These are phyloP conservation scores for Saccharum spontaneum DNA, from an alignment of 176 grass and related monocot species.

Conservation along the genomic window DNA sequence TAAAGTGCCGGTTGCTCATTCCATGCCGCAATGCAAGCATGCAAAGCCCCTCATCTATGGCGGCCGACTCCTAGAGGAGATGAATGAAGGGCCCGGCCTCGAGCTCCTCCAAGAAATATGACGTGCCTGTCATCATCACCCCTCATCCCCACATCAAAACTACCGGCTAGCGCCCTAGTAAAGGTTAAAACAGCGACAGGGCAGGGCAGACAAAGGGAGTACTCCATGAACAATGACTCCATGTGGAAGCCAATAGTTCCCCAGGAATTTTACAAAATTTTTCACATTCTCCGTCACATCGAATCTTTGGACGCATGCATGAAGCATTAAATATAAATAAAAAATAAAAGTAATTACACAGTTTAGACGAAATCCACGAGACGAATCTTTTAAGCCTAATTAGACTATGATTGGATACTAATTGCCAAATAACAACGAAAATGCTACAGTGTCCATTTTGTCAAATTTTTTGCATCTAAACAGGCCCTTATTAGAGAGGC, in stretches of 20 bases:
- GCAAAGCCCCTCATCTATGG: not conserved
- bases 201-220: conserved; percentile 9
- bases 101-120: not conserved
- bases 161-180: conserved; percentile 26
- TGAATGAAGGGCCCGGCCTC: not conserved
- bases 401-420: no score
- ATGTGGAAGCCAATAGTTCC: conserved; percentile 50
- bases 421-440: no score
- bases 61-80: not conserved
- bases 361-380: no score
- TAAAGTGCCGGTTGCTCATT: conserved; percentile 19
- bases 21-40: not conserved
- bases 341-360: no score
- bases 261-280: no score
- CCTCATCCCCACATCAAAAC: not conserved
- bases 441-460: no score
- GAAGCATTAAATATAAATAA: no score
- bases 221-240: no score
- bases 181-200: conserved; percentile 32
- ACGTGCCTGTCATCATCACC: not conserved
- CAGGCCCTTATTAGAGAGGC: conserved; percentile 31
- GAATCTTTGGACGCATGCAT: no score
- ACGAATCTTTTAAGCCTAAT: no score
- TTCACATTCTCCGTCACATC: no score
- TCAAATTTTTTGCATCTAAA: no score